Evolutionary conservation across 257 asterid species (phyloP).

Genomic region (Voacanga thouarsii): DNA sequence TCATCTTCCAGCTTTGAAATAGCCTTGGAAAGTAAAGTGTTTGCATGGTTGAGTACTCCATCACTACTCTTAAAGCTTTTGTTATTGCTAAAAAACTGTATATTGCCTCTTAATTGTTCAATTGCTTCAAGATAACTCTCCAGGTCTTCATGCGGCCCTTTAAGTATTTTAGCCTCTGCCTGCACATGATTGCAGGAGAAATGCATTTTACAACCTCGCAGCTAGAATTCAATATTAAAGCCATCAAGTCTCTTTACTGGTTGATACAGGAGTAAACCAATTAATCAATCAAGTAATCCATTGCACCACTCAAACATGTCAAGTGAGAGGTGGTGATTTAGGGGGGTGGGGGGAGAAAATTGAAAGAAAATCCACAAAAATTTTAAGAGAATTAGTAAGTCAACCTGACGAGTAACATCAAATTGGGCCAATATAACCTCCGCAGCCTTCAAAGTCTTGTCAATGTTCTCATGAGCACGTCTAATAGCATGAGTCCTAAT

Average conservation of each 20-base stretch:
- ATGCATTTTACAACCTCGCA: not conserved
- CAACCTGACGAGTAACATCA: slow-evolving; percentile 91
- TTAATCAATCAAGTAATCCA: not conserved
- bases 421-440: slow-evolving; percentile 86
- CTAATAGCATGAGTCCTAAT: slow-evolving; percentile 93
- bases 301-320: not conserved
- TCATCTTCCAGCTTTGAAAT: slow-evolving; percentile 95
- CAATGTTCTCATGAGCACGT: slow-evolving; percentile 94
- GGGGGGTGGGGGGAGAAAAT: not conserved
- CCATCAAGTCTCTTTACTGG: not conserved
- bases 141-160: slow-evolving; percentile 97
- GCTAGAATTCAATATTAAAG: not conserved
- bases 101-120: slow-evolving; percentile 79
- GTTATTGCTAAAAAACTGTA: slow-evolving; percentile 82
- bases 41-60: slow-evolving; percentile 88
- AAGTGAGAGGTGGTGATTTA: not conserved
- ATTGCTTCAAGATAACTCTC: slow-evolving; percentile 96
- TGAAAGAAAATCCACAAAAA: not conserved
- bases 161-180: slow-evolving; percentile 97
- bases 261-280: not conserved
- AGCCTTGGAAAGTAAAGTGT: slow-evolving; percentile 82
- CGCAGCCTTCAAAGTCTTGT: slow-evolving; percentile 91
- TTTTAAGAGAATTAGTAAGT: not conserved
- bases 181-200: slow-evolving; percentile 24
- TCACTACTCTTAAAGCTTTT: slow-evolving; percentile 96